phyloP scores from a whole-genome alignment of 1,284 basidiomycete genomes.

The Termitomyces sp. region DNA sequence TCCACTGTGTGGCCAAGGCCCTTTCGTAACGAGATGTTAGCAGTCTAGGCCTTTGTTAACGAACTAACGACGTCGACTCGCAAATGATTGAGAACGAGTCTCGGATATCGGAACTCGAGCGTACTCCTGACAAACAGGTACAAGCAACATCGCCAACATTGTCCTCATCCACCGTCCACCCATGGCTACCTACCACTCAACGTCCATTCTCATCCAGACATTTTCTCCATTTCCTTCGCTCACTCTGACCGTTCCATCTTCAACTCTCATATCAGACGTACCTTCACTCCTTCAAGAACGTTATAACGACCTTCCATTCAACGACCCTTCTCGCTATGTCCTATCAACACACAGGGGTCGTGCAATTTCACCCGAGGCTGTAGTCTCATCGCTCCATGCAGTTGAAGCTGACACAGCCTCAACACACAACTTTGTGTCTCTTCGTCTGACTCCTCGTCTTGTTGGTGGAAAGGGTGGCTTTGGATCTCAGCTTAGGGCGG shows the following conservation, averaged over 20 bases:
- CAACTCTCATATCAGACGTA: slow-evolving; percentile 47
- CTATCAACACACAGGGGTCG: slow-evolving; percentile 52
- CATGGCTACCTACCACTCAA: slow-evolving; percentile 13
- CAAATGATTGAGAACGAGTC: no score
- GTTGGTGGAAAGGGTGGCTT: slow-evolving; percentile 97
- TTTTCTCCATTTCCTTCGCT: slow-evolving; percentile 76
- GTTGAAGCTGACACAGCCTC: slow-evolving; percentile 19
- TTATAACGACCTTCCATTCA: slow-evolving; percentile 54
- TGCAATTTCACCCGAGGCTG: slow-evolving; percentile 36
- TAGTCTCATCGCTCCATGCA: slow-evolving; percentile 42
- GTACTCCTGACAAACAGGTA: not conserved
- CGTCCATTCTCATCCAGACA: slow-evolving; percentile 57
- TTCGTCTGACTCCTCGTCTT: slow-evolving; percentile 67
- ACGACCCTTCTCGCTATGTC: slow-evolving; percentile 31
- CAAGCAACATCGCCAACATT: not conserved
- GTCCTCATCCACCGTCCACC: slow-evolving; percentile 6
- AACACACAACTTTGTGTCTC: slow-evolving; percentile 43
- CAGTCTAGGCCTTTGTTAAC: no score
- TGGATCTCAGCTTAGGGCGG: slow-evolving; percentile 92
- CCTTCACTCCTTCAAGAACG: slow-evolving; percentile 49
- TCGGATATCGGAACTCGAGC: not conserved
- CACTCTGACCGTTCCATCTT: slow-evolving; percentile 52
- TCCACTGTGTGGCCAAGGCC: no score
- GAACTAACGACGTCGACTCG: no score
- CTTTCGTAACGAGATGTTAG: no score